A percentile compares a stretch with the other conserved stretches of the same genome.
Evolutionary conservation across 257 asterid species (phyloP).

Genomic region (Solanum microdontum): DNA sequence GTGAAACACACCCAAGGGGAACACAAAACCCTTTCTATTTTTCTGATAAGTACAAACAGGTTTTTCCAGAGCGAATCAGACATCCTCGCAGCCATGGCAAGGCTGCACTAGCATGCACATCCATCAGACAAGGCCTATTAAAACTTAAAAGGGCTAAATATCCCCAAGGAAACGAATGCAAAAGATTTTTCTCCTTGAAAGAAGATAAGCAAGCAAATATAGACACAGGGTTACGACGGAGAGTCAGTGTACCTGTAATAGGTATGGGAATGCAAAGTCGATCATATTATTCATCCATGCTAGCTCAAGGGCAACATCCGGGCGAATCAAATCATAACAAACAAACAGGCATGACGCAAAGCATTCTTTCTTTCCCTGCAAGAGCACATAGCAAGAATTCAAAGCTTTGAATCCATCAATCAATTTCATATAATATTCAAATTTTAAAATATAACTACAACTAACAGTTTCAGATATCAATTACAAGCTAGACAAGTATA

Average conservation of each 20-base stretch:
- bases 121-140: background rate
- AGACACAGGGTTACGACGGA: background rate
- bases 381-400: background rate
- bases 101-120: slow-evolving; percentile 1
- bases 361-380: slow-evolving; percentile 99
- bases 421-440: background rate
- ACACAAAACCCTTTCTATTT: background rate
- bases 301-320: slow-evolving; percentile 91
- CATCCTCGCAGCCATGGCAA: background rate
- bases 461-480: background rate
- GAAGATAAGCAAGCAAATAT: background rate
- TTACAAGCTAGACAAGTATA: background rate
- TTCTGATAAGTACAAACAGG: background rate
- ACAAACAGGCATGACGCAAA: slow-evolving; percentile 96
- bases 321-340: slow-evolving; percentile 85
- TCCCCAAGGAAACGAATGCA: background rate
- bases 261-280: slow-evolving; percentile 94
- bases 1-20: background rate
- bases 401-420: background rate
- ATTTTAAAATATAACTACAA: background rate
- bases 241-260: slow-evolving; percentile 61
- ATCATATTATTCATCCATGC: slow-evolving; percentile 97
- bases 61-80: background rate
- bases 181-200: background rate
- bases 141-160: background rate